Evolutionary conservation across 2,329 filamentous ascomycete genomes (phyloP).

Genomic region (Thermothelomyces thermophilus): DNA sequence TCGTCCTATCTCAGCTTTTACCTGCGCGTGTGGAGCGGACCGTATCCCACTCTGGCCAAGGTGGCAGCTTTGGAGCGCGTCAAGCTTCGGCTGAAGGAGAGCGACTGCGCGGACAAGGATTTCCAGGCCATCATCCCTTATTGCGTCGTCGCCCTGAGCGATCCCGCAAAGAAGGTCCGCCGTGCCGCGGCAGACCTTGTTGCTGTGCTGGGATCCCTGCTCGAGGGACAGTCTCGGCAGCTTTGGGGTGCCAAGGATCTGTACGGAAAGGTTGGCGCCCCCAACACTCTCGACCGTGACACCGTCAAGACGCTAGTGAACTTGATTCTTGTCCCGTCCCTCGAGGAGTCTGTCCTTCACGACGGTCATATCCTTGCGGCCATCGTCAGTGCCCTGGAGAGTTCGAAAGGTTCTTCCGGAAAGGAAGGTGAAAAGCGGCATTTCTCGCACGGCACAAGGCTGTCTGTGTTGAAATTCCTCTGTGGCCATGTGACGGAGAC

Average conservation of each 20-base stretch:
- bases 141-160: conserved; percentile 64
- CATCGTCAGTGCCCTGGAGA: conserved; percentile 55
- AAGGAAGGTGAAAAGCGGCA: conserved; percentile 21
- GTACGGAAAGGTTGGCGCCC: conserved; percentile 52
- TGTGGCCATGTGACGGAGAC: conserved; percentile 64
- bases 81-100: conserved; percentile 48
- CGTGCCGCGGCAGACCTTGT: conserved; percentile 66
- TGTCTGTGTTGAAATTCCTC: conserved; percentile 63
- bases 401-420: conserved; percentile 31
- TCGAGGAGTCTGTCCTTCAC: conserved; percentile 86
- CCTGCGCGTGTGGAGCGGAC: conserved; percentile 65
- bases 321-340: conserved; percentile 60
- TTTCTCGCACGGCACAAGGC: conserved; percentile 55
- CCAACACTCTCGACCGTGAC: conserved; percentile 53
- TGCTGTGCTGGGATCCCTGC: conserved; percentile 46
- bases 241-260: conserved; percentile 57
- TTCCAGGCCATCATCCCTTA: conserved; percentile 82
- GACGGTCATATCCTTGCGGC: conserved; percentile 60
- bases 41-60: conserved; percentile 62
- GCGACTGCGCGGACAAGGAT: conserved; percentile 49
- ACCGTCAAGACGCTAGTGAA: conserved; percentile 56
- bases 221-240: conserved; percentile 30
- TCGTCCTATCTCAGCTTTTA: conserved; percentile 71
- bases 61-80: conserved; percentile 62
- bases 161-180: conserved; percentile 69